Conservation (phyloP, 768 basidiomycete genomes). For the Tulasnella calospora region DNA sequence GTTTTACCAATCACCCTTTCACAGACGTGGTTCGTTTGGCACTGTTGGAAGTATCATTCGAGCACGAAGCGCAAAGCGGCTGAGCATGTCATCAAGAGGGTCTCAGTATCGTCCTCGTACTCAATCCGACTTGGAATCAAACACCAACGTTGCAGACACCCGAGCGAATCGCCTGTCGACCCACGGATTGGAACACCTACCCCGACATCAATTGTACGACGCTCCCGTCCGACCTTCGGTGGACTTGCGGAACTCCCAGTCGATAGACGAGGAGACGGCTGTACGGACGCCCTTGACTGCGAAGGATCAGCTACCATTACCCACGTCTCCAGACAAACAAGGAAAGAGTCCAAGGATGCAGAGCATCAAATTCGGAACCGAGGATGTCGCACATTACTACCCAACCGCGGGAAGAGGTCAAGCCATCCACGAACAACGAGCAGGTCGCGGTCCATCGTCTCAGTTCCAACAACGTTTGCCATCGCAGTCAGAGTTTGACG, state of each 20-base stretch:
- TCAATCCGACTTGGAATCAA: slow-evolving; percentile 25
- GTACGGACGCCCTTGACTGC: background rate
- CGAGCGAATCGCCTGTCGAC: slow-evolving; percentile 30
- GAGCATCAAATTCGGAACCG: slow-evolving; percentile 65
- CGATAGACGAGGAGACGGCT: slow-evolving; percentile 3
- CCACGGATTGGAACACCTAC: slow-evolving; percentile 47
- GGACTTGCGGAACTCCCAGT: slow-evolving; percentile 6
- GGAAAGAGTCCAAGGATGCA: slow-evolving; percentile 12
- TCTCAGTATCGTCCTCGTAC: slow-evolving; percentile 32
- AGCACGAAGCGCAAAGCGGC: slow-evolving; percentile 33
- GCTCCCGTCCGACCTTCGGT: slow-evolving; percentile 55
- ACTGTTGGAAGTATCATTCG: slow-evolving; percentile 84
- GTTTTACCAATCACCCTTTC: background rate
- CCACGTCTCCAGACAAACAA: slow-evolving; percentile 39
- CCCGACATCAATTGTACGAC: slow-evolving; percentile 84
- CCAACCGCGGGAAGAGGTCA: slow-evolving; percentile 46
- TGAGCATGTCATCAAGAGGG: slow-evolving; percentile 50
- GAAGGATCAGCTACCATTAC: background rate
- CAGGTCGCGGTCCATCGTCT: background rate
- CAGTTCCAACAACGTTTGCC: background rate
- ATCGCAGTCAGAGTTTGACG: background rate
- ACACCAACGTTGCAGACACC: slow-evolving; percentile 3
- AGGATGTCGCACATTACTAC: slow-evolving; percentile 74
- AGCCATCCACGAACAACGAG: slow-evolving; percentile 25
- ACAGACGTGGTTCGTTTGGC: slow-evolving; percentile 74